Evolutionary conservation across 2,329 filamentous ascomycete species (phyloP).

Genomic region (Passalora sequoiae): DNA sequence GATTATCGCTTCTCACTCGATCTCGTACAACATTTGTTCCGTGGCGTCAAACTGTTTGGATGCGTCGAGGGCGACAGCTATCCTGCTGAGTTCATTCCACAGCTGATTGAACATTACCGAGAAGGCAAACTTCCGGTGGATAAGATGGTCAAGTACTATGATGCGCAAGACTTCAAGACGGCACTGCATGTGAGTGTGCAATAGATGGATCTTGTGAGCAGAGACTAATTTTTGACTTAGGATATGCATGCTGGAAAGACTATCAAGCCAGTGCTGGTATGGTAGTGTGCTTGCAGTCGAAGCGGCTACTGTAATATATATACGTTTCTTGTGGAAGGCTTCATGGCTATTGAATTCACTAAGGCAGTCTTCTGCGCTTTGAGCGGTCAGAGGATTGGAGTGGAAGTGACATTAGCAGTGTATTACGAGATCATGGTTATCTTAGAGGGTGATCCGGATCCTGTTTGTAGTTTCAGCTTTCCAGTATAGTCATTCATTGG

Average conservation of each 20-base stretch:
- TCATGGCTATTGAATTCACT: too few species aligned
- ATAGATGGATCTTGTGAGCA: not conserved
- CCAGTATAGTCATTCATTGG: too few species aligned
- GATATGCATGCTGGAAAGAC: slow-evolving; percentile 37
- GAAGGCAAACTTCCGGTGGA: slow-evolving; percentile 42
- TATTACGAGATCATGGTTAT: too few species aligned
- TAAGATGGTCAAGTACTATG: slow-evolving; percentile 39
- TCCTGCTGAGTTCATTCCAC: slow-evolving; percentile 38
- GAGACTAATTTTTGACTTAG: slow-evolving; percentile 4
- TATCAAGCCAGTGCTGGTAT: slow-evolving; percentile 38
- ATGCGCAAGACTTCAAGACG: slow-evolving; percentile 36
- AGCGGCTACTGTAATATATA: too few species aligned
- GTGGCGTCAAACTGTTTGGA: slow-evolving; percentile 43
- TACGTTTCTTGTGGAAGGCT: too few species aligned
- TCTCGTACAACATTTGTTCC: slow-evolving; percentile 38
- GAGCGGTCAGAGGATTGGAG: too few species aligned
- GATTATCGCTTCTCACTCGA: slow-evolving; percentile 38
- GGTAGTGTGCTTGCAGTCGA: too few species aligned
- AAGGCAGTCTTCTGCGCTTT: too few species aligned
- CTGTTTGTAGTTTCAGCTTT: too few species aligned
- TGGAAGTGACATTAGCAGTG: too few species aligned
- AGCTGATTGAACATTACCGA: slow-evolving; percentile 43
- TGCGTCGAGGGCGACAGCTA: slow-evolving; percentile 42
- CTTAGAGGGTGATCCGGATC: too few species aligned
- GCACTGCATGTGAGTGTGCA: slow-evolving; percentile 27